Evolutionary conservation across 2,329 filamentous ascomycete genomes (phyloP), one percentile per base, ranked within the genome.

Genomic region (Nigrograna mackinnonii): DNA sequence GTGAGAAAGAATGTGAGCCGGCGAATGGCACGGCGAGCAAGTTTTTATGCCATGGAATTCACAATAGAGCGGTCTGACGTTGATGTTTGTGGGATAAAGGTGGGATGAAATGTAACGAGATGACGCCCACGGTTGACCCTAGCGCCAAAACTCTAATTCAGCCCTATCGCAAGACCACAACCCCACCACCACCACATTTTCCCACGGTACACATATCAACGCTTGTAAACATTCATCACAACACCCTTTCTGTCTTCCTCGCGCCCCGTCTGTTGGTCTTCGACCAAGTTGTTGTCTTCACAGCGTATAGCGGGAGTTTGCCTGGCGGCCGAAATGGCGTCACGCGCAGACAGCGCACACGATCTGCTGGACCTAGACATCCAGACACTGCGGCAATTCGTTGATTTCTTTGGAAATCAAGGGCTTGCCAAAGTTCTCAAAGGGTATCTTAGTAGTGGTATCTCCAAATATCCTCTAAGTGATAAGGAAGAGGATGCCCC

Each of bases 401-500:
- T 89, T 49, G 74, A 78, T 3, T 85, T 94, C 54, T 99, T 99
- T 55, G 90, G 91, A 0, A 85, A 90, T 3, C 85, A 84, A 44
- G 91, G 94, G 21, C 77, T 97, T 6, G 84, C 84, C 39, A 91
- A 91, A 57, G 83, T 96, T 24, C 76, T 99, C 37, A 85, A 83
- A 32, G 91, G 85, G 0, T 99, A 87, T 64, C 71, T 99, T 47
- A 86, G 83, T 4, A 95, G 91, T 62, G 84, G 86, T 35, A 78
- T 95, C 30, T 96, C 91, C 1, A 90, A 91, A 2, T 96, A 94
- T 54, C 86, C 86, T 7, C 56, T 68, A n/a, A 42, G 46, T 66
- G 69, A 71, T 18, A 61, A 68, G 3, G 68, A 61, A 6, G 64
- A 46, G 43, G 58, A 64, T 35, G 56, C 48, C 11, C 62, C 67